Conservation (phyloP, 2,329 filamentous ascomycete genomes). For the Colletotrichum agaves region DNA sequence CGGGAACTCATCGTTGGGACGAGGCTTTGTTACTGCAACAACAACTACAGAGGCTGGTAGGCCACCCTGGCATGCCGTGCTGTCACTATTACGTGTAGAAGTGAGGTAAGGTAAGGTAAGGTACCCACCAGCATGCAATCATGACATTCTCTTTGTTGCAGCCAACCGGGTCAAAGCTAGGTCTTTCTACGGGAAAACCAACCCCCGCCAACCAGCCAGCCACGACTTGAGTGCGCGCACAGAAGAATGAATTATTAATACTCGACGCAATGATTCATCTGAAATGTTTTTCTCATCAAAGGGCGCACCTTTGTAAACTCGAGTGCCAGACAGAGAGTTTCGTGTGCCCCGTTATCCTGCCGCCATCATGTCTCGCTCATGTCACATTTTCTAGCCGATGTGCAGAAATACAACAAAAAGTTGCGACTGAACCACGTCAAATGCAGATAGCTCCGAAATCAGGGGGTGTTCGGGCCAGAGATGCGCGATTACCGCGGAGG, state of each 20-base stretch:
- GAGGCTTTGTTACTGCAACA: not conserved
- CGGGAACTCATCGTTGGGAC: constrained; percentile 23
- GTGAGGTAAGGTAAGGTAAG: not conserved
- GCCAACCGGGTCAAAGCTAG: too few species aligned
- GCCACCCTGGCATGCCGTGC: not conserved
- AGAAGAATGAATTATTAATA: not conserved
- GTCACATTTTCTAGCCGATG: not conserved
- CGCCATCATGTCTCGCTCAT: not conserved
- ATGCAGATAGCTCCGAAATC: constrained; percentile 6
- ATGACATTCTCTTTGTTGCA: too few species aligned
- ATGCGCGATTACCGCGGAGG: constrained; percentile 33
- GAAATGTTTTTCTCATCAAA: not conserved
- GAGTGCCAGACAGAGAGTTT: not conserved
- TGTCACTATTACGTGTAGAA: not conserved
- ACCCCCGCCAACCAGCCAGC: not conserved
- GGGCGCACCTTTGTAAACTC: not conserved
- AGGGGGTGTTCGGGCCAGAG: constrained; percentile 20
- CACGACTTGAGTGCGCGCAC: not conserved
- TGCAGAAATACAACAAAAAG: not conserved
- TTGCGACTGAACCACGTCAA: constrained; percentile 30
- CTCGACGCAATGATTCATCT: not conserved
- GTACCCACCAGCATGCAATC: too few species aligned
- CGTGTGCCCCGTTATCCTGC: not conserved
- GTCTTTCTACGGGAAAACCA: not conserved
- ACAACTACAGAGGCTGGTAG: constrained; percentile 7